Conservation (phyloP, 148 eudicot species). For the Silene conica region DNA sequence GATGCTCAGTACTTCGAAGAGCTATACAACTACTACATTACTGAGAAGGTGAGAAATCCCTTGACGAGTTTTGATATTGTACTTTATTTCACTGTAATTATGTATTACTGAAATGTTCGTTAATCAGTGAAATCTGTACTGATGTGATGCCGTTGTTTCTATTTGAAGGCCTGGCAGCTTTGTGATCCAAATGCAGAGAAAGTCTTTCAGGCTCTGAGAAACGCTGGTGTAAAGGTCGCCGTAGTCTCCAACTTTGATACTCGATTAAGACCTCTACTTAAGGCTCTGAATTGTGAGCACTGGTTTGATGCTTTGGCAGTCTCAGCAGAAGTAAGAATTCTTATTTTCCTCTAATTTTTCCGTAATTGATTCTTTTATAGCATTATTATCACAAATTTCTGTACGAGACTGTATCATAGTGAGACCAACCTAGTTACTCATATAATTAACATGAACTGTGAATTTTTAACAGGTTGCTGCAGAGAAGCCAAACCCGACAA, state of each 20-base stretch:
- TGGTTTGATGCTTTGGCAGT: constrained; percentile 99
- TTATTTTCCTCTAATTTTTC: neutral
- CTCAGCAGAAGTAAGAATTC: constrained; percentile 80
- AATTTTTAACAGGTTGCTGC: constrained; percentile 64
- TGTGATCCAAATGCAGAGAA: constrained; percentile 87
- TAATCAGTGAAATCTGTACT: neutral
- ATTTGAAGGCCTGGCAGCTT: constrained; percentile 93
- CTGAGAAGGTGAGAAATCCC: constrained; percentile 59
- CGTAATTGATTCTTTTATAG: neutral
- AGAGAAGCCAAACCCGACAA: constrained; percentile 96
- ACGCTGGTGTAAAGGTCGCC: constrained; percentile 82
- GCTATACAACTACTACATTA: constrained; percentile 76
- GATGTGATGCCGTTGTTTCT: neutral
- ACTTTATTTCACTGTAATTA: neutral
- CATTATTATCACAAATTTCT: neutral
- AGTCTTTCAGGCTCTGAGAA: constrained; percentile 70
- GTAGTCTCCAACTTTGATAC: constrained; percentile 95
- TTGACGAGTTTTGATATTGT: neutral
- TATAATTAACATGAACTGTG: too few species aligned
- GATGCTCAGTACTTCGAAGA: constrained; percentile 92
- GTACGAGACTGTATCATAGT: neutral
- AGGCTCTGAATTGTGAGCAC: constrained; percentile 82
- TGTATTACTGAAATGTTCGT: neutral
- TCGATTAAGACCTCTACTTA: constrained; percentile 70
- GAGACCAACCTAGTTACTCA: neutral